Base-by-base conservation (phyloP, 148 eudicot species). In the Chenopodium berlandieri region DNA sequence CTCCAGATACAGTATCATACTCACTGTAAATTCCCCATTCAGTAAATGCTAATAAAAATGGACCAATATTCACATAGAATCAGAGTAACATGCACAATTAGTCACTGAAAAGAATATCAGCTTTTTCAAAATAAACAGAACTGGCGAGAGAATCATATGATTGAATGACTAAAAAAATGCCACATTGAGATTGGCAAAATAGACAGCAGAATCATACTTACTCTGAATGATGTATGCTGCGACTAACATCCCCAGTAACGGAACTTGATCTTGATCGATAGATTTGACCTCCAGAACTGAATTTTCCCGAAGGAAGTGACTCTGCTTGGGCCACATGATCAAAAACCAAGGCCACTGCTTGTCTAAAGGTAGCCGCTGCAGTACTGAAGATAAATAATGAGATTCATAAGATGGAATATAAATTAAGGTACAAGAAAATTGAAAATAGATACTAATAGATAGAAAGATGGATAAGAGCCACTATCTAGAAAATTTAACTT, bases 341-440 rank as follows among this genome's bases (percentile, higher is more conserved):
- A 85, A 96, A 96, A 76, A 96, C 88, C 86, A 96, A 87, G 58
- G 99, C 99, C 82, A 94, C 99, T 70, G 99, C 94, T 89, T 96
- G 99, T 81, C 99, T 91, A 87, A 96, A 96, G 71, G 99, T 96
- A 68, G 99, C 99, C 81, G 98, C 99, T 79, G 99, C 99, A 83
- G 99, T 96, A 80, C 99, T 96, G 92, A 75, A 88, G 66, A 80
- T 69, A 65, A 83, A 88, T 32, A 47, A 71, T 69, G n/a, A 82
- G 79, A 77, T 67, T 64, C 63, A 82, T 31, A 22, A 4, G 31
- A 79, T 23, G 56, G 31, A 58, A 46, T 23, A 23, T 75, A 54
- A 78, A 46, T 74, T 47, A 46, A 72, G 58, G 71, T 47, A 14
- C 13, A 17, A 71, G 66, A 82, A 69, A 77, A 40, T n/a, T 74